A percentile compares a stretch with the other conserved stretches of the same genome.
Conservation (phyloP, 768 basidiomycete genomes). For the Imleria badia region DNA sequence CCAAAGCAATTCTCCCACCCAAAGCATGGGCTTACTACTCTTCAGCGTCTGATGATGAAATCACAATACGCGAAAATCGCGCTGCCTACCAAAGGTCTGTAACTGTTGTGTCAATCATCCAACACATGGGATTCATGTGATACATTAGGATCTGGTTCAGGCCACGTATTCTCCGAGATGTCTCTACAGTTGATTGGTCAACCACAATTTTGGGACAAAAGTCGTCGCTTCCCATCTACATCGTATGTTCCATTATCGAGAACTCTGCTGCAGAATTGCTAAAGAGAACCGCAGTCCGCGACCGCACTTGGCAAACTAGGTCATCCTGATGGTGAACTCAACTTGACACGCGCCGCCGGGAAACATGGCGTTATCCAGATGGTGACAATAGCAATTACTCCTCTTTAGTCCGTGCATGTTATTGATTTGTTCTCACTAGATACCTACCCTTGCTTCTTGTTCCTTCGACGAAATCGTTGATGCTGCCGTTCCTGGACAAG, state of each 20-base stretch:
- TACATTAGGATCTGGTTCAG: conserved; percentile 78
- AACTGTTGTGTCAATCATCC: neutral
- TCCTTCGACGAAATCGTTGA: conserved; percentile 92
- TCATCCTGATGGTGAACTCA: conserved; percentile 90
- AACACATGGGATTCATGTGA: neutral
- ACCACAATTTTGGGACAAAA: conserved; percentile 77
- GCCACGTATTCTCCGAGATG: conserved; percentile 78
- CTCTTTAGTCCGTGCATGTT: neutral
- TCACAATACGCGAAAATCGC: conserved; percentile 84
- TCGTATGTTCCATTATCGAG: conserved; percentile 44
- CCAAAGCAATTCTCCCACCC: conserved; percentile 71
- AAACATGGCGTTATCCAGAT: conserved; percentile 73
- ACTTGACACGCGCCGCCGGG: conserved; percentile 80
- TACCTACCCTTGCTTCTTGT: conserved; percentile 89
- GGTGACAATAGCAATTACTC: conserved; percentile 35
- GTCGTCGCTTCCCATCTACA: conserved; percentile 74
- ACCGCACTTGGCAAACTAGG: conserved; percentile 90
- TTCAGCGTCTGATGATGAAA: conserved; percentile 90
- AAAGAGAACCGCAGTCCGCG: conserved; percentile 46
- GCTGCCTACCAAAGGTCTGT: conserved; percentile 79
- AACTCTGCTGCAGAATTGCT: conserved; percentile 7
- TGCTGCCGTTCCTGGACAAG: conserved; percentile 71
- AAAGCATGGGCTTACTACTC: conserved; percentile 95
- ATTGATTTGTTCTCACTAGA: conserved; percentile 59
- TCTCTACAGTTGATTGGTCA: conserved; percentile 78